A percentile compares a stretch with the other conserved stretches of the same genome.
These are phyloP conservation scores for Corynespora cassiicola DNA, from an alignment of 2,329 filamentous ascomycete genomes.

Conservation along the genomic window DNA sequence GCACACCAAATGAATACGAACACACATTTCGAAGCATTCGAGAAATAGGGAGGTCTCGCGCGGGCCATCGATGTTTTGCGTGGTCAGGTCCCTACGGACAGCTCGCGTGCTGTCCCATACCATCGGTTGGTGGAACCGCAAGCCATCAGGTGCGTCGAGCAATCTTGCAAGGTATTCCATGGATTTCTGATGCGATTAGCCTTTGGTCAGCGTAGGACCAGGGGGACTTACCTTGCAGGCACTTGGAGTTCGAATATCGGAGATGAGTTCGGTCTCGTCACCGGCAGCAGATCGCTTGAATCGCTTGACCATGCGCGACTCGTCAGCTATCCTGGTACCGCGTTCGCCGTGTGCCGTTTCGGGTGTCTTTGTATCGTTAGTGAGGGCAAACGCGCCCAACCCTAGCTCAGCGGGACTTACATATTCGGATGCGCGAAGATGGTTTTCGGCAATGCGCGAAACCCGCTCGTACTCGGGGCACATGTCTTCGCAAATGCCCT, in stretches of 20 bases:
- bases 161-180: constrained; percentile 52
- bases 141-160: constrained; percentile 59
- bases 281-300: constrained; percentile 69
- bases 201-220: not conserved
- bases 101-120: constrained; percentile 71
- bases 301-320: constrained; percentile 67
- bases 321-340: constrained; percentile 50
- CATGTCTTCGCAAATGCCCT: constrained; percentile 69
- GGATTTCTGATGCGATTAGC: constrained; percentile 41
- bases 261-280: constrained; percentile 67
- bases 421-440: constrained; percentile 67
- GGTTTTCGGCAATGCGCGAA: constrained; percentile 66
- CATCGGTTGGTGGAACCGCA: constrained; percentile 62
- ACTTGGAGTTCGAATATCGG: constrained; percentile 65
- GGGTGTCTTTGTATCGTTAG: constrained; percentile 23
- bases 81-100: constrained; percentile 70
- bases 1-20: constrained; percentile 68
- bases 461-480: constrained; percentile 69
- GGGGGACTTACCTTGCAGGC: constrained; percentile 48
- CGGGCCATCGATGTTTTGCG: constrained; percentile 64
- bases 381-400: too few relatives aligned
- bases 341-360: constrained; percentile 39
- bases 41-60: constrained; percentile 63
- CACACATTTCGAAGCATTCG: constrained; percentile 67
- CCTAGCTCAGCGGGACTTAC: too few relatives aligned